phyloP scores from a whole-genome alignment of 176 grass and related monocot genomes.

The Juncus effusus region DNA sequence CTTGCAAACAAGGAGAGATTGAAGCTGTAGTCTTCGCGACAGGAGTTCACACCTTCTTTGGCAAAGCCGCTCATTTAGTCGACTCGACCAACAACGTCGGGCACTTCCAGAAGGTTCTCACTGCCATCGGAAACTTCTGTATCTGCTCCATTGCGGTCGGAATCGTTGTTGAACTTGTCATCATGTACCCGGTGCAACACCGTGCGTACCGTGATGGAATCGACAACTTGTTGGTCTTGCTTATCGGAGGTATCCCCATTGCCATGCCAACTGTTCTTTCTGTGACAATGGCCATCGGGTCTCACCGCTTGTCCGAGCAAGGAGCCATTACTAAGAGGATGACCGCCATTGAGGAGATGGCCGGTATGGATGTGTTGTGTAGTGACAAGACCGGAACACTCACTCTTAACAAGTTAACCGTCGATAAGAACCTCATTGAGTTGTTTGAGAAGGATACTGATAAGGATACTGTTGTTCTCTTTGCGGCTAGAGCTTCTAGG shows the following conservation, averaged over 20 bases:
- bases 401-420: slow-evolving; percentile 92
- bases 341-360: slow-evolving; percentile 99
- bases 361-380: slow-evolving; percentile 95
- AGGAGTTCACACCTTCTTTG: slow-evolving; percentile 94
- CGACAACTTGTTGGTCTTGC: slow-evolving; percentile 88
- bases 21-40: slow-evolving; percentile 93
- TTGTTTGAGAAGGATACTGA: slow-evolving; percentile 50
- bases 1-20: slow-evolving; percentile 88
- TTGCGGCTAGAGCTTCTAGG: slow-evolving; percentile 69
- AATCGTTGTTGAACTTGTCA: slow-evolving; percentile 67
- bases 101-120: slow-evolving; percentile 87
- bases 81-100: slow-evolving; percentile 95
- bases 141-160: slow-evolving; percentile 79
- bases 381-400: slow-evolving; percentile 95
- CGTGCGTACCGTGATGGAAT: slow-evolving; percentile 78
- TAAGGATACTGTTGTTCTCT: slow-evolving; percentile 77
- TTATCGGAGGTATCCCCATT: slow-evolving; percentile 91
- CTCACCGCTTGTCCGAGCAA: slow-evolving; percentile 82
- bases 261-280: slow-evolving; percentile 96
- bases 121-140: slow-evolving; percentile 95
- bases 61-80: slow-evolving; percentile 91
- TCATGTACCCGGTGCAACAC: slow-evolving; percentile 86
- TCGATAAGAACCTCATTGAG: slow-evolving; percentile 83
- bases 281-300: slow-evolving; percentile 95
- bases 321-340: slow-evolving; percentile 97